Conservation (phyloP, 768 basidiomycete species). For the Neoboletus magnificus region DNA sequence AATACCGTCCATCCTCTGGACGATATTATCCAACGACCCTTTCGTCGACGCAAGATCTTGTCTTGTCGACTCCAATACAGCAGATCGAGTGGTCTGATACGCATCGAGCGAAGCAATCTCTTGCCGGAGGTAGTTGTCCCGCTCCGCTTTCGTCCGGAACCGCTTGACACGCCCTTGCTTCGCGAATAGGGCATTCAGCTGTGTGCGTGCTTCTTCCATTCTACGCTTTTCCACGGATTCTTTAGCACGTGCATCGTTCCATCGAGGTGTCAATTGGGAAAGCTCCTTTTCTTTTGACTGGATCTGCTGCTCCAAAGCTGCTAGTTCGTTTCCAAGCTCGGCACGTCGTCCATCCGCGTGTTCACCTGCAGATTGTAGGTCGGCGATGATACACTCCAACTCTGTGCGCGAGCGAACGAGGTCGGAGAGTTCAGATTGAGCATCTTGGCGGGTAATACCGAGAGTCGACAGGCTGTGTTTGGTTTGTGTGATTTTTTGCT, state of each 20-base stretch:
- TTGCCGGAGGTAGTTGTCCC: constrained; percentile 78
- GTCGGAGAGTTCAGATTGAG: constrained; percentile 82
- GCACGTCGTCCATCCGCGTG: constrained; percentile 63
- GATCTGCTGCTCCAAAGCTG: constrained; percentile 57
- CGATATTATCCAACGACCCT: constrained; percentile 52
- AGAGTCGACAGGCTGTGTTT: constrained; percentile 72
- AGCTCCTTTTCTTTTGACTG: constrained; percentile 59
- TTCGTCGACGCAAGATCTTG: constrained; percentile 48
- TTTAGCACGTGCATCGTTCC: constrained; percentile 53
- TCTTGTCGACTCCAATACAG: constrained; percentile 52
- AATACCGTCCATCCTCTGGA: constrained; percentile 53
- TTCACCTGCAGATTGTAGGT: constrained; percentile 65
- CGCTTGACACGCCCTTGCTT: constrained; percentile 88
- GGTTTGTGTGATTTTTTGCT: constrained; percentile 64
- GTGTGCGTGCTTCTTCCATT: constrained; percentile 72
- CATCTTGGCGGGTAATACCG: constrained; percentile 65
- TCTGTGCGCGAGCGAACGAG: constrained; percentile 82
- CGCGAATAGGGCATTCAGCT: constrained; percentile 71
- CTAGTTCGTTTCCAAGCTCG: constrained; percentile 63
- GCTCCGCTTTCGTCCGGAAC: constrained; percentile 78
- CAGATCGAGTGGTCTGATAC: constrained; percentile 54
- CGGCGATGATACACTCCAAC: constrained; percentile 77
- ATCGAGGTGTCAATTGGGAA: constrained; percentile 63
- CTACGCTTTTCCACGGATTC: constrained; percentile 57
- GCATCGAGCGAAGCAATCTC: constrained; percentile 71